phyloP scores from a whole-genome alignment of 2,329 filamentous ascomycete species.

The Penicillium sp. region DNA sequence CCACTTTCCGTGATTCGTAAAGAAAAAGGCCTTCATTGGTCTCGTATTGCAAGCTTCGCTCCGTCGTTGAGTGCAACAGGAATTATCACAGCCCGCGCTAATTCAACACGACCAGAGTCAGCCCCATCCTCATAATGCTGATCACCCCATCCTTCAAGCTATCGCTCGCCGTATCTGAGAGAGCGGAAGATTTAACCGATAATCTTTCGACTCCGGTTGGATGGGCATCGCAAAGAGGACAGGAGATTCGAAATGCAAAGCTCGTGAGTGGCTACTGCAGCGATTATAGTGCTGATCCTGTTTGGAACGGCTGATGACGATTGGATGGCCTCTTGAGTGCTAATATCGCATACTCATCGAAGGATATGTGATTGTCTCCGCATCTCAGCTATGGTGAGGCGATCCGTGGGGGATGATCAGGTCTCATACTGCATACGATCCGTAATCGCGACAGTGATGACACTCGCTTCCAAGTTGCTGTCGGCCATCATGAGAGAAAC shows the following conservation, averaged over 20 bases:
- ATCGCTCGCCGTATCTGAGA: not conserved
- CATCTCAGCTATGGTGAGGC: not conserved
- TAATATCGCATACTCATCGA: not conserved
- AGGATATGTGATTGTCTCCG: not conserved
- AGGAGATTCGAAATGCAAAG: not conserved
- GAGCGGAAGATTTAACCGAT: not conserved
- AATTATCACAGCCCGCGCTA: not conserved
- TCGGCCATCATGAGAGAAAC: not conserved
- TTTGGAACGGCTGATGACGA: not conserved
- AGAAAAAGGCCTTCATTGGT: too few relatives aligned
- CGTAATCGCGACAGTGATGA: not conserved
- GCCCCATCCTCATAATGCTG: not conserved
- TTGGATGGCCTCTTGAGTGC: not conserved
- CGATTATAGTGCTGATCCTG: too few relatives aligned
- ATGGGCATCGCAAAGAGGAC: not conserved
- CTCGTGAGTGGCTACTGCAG: not conserved
- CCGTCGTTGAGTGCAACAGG: not conserved
- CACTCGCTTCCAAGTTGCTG: not conserved
- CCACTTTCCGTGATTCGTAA: too few relatives aligned
- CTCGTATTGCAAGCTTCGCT: not conserved
- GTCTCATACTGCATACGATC: not conserved
- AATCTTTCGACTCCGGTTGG: not conserved
- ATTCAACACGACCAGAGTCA: not conserved
- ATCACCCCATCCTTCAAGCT: not conserved
- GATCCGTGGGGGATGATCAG: not conserved